Base-by-base conservation (phyloP, 345 rosid genomes). In the Brassica rapa region DNA sequence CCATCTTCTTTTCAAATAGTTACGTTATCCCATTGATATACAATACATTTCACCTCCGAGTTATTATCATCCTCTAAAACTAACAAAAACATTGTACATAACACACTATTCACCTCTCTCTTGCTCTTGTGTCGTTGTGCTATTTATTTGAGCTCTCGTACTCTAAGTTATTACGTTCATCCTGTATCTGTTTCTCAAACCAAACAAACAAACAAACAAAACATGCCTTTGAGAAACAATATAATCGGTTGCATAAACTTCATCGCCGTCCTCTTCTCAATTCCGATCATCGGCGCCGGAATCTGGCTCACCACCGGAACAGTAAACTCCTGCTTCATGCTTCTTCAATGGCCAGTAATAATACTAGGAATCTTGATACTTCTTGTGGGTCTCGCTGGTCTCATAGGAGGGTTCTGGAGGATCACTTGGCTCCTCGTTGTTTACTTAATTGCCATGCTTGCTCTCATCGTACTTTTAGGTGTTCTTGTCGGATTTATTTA, bases 321-420 rank as follows among this genome's bases (percentile, higher is more conserved):
- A 0, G 98, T 91, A 82, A 90, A 95, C 80, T 85, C 96, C 0
- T 95, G 99, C 41, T 89, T 93, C 14, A 90, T 87, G 84, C 83
- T 93, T n/a, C 87, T 95, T 8, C 98, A 91, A 56, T 93, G 97
- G 98, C 98, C 99, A 5, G 86, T 93, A 29, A 93, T 95, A 41
- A 86, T 90, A 51, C 71, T 95, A 3, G 99, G 99, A 8, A 74
- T 89, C 73, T 78, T 92, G 0, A 85, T 95, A 75, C 77, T 93
- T 8, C 60, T 86, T 0, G 96, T 90, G 32, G 91, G 94, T 72
- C 78, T 91, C 0, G 85, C 89, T 8, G 97, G 98, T 8, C 87
- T 95, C 73, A 68, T 95, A 1, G 99, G 97, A 69, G 98, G 86
- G 56, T 87, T 90, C 78, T 96, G 98, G 91, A 85, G 96, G 77